Evolutionary conservation across 1,284 basidiomycete species (phyloP), one percentile per base, ranked within the genome.

Genomic region (Microstroma glucosiphilum): DNA sequence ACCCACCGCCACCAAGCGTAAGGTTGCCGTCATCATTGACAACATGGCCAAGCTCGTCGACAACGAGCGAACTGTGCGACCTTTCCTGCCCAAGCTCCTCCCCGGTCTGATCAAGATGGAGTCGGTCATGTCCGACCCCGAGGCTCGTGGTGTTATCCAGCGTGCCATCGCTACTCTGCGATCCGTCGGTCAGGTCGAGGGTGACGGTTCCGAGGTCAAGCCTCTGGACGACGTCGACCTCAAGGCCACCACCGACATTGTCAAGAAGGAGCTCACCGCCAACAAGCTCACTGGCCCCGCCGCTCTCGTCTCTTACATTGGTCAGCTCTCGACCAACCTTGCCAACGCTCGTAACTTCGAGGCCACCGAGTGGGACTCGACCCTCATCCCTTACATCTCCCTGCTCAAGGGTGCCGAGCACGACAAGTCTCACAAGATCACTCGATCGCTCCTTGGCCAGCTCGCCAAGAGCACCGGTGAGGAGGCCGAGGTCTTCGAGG

Each of bases 11-110:
- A 79, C 75, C 61, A 78, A 78, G 75, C 77, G 77, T 58, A 79
- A 79, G 77, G 76, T 78, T 49, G 77, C 77, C 61, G 77, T 79
- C 65, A 79, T 79, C 66, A 77, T 76, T 56, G 77, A 79, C 76
- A 79, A 79, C 75, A 79, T 79, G 77, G 60, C 75, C 66, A 79
- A 79, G 73, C 74, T 79, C 57, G 77, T 79, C 69, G 77, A 79
- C 76, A 79, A 79, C 68, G 77, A 79, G 73, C 75, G 76, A 61
- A 76, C 76, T 56, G 77, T 79, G 53, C 77, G 76, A 40, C 77
- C 77, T 61, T 78, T 79, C 75, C 69, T 79, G 48, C 73, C 75
- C 66, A 78, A 79, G 70, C 76, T 79, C 42, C 69, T 79, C 37
- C 77, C 77, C 60, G 77, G 77, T 55, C 65, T 79, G 60, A 77